phyloP scores from a whole-genome alignment of 2,329 filamentous ascomycete species.

The Stachybotrys echinatus region DNA sequence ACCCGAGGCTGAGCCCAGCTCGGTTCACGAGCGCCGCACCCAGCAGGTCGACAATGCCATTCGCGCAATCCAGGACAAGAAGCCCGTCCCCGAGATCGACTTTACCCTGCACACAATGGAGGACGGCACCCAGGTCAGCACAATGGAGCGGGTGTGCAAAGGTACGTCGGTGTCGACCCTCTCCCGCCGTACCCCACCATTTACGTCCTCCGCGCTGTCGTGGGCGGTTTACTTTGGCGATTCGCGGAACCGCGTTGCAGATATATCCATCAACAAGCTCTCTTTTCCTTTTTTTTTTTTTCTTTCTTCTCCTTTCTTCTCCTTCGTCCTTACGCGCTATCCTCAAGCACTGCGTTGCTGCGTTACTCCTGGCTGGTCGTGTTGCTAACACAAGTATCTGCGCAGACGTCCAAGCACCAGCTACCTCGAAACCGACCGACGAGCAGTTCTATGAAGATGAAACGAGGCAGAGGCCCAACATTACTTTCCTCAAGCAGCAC shows the following conservation, averaged over 20 bases:
- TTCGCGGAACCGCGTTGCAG: no score
- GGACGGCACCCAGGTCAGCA: slow-evolving; percentile 92
- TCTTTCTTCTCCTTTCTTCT: no score
- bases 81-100: slow-evolving; percentile 94
- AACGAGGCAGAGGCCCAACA: slow-evolving; percentile 81
- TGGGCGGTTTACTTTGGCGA: no score
- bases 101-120: slow-evolving; percentile 99
- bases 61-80: slow-evolving; percentile 90
- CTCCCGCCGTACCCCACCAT: slow-evolving; percentile 3
- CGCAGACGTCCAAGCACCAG: slow-evolving; percentile 93
- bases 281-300: no score
- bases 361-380: no score
- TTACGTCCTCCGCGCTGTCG: not conserved
- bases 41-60: slow-evolving; percentile 81
- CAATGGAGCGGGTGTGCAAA: slow-evolving; percentile 95
- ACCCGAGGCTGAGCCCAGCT: slow-evolving; percentile 33
- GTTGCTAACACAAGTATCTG: slow-evolving; percentile 2
- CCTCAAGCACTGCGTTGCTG: no score
- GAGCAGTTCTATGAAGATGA: slow-evolving; percentile 91
- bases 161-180: slow-evolving; percentile 49
- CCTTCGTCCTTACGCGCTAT: no score
- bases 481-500: slow-evolving; percentile 94
- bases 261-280: no score
- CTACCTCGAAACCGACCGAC: slow-evolving; percentile 85
- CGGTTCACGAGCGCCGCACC: slow-evolving; percentile 42